Conservation (phyloP, 805 yeast genomes). For the Blastobotrys attinorum region DNA sequence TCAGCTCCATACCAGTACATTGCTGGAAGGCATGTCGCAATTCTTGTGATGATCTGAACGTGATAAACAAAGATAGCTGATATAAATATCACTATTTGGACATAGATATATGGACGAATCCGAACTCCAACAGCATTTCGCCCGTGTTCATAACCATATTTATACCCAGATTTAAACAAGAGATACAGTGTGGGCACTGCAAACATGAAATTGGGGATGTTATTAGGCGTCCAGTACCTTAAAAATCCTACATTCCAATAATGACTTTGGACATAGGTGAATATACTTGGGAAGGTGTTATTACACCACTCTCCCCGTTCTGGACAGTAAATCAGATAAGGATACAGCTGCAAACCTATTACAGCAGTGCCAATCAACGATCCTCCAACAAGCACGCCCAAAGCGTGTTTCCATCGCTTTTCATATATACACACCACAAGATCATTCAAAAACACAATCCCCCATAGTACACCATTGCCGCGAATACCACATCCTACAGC, state of each 20-base stretch:
- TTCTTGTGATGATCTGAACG: conserved; percentile 77
- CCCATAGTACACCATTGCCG: conserved; percentile 70
- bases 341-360: conserved; percentile 39
- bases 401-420: conserved; percentile 12
- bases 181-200: conserved; percentile 60
- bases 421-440: conserved; percentile 24
- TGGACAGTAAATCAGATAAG: conserved; percentile 60
- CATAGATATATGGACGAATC: conserved; percentile 1
- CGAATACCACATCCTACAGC: conserved; percentile 56
- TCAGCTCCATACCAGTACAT: conserved; percentile 64
- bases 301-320: conserved; percentile 74
- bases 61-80: conserved; percentile 61
- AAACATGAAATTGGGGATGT: conserved; percentile 74
- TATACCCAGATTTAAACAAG: conserved; percentile 30
- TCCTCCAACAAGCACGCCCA: conserved; percentile 44
- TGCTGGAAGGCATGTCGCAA: conserved; percentile 69
- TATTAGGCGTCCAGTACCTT: conserved; percentile 72
- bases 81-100: conserved; percentile 34
- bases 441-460: conserved; percentile 58
- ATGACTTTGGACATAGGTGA: conserved; percentile 60
- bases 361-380: conserved; percentile 40
- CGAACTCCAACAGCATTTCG: no score
- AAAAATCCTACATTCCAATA: conserved; percentile 87
- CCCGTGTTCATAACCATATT: not conserved
- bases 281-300: conserved; percentile 47